Evolutionary conservation across 768 basidiomycete genomes (phyloP), one percentile per base, ranked within the genome.

Genomic region (Tylopilus felleus): DNA sequence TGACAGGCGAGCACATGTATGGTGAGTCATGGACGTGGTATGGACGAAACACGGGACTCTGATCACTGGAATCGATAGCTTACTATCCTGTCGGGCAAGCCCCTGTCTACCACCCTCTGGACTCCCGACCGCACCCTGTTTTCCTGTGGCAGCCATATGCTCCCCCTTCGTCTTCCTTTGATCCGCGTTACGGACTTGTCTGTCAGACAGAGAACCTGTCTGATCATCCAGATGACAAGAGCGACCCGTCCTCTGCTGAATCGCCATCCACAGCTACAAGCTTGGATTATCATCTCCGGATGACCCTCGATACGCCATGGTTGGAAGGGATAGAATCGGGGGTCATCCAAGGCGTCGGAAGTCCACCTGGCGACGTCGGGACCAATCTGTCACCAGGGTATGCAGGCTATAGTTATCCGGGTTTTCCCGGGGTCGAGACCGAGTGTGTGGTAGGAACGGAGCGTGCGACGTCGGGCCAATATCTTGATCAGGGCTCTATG

Each of bases 81-180:
- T 69, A 57, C 48, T 55, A 59, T 46, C 50, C 50, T 39, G 45
- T 42, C 7, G 53, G 40, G 28, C 58, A 65, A 55, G 33, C 56
- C 39, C 56, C 65, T 29, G 54, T 60, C 49, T 62, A 63, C 56
- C 56, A n/a, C 47, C 60, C 60, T 28, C 35, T 43, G 13, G 56
- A 42, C 36, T 42, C 64, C 31, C 62, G 56, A 46, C 28, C 35
- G 0, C 59, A 58, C 35, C 60, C 63, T 39, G 44, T 59, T 50
- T 58, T 64, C 55, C 42, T 61, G 53, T 60, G 52, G 62, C 67
- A 57, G 63, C 63, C 65, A 73, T 76, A 76, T 57, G 68, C 56
- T 50, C 51, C 62, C 9, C 36, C 54, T 3, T 57, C 55, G 3
- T 42, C 56, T 21, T 55, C 62, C 8, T 52, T 62, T 52, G 59